Percentiles rank a stretch among this genome's conserved stretches.
These are phyloP conservation scores for Colletotrichum sp. DNA, from an alignment of 2,329 filamentous ascomycete species.

Conservation along the genomic window DNA sequence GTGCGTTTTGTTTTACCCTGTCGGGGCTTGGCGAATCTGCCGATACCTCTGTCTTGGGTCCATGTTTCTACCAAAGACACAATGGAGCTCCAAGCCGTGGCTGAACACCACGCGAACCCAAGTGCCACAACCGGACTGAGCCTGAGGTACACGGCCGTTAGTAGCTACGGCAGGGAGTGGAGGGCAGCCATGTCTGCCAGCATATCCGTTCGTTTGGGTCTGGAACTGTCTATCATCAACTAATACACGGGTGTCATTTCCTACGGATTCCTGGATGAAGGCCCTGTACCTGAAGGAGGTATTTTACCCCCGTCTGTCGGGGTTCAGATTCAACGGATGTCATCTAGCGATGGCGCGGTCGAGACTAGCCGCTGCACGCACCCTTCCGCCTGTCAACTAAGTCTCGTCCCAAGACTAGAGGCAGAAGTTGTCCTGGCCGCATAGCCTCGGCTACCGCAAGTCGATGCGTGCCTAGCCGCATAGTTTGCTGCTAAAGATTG, in stretches of 20 bases:
- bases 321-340: not conserved
- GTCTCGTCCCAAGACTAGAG: not conserved
- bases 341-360: not conserved
- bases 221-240: not conserved
- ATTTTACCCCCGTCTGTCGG: not conserved
- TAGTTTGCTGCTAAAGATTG: not conserved
- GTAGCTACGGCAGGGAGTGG: not conserved
- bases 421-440: not conserved
- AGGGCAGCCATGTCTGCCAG: not conserved
- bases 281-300: not conserved
- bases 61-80: not conserved
- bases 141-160: not conserved
- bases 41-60: not conserved
- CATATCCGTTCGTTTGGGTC: not conserved
- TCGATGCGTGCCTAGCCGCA: not conserved
- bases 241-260: not conserved
- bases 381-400: constrained; percentile 2
- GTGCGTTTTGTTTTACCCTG: not conserved
- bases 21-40: not conserved
- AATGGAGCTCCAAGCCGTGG: not conserved
- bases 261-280: not conserved
- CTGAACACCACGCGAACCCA: not conserved
- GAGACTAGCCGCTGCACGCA: not conserved
- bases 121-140: not conserved
- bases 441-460: not conserved